Evolutionary conservation across 78 protist species (phyloP).

Genomic region (Guillardia theta): DNA sequence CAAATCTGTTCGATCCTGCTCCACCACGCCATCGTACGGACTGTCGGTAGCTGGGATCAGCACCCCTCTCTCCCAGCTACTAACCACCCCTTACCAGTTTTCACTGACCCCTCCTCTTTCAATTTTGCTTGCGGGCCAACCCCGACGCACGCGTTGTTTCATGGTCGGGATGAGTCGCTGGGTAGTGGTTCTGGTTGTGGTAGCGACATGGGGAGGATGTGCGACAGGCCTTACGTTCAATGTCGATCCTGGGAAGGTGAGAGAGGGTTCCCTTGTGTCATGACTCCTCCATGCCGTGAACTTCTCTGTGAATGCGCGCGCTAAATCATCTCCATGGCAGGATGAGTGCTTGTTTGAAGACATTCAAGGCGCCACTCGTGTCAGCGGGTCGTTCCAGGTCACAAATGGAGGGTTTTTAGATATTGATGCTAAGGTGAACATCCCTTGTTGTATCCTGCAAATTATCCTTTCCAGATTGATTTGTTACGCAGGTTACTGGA

Average conservation of each 20-base stretch:
- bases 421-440: background rate
- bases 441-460: background rate
- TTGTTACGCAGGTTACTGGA: background rate
- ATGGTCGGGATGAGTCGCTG: no score
- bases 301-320: background rate
- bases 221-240: background rate
- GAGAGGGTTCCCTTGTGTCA: background rate
- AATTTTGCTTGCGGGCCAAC: no score
- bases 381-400: conserved; percentile 32
- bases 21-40: no score
- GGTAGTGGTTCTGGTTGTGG: no score
- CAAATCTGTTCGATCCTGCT: no score
- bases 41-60: no score
- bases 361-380: background rate
- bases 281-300: background rate
- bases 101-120: no score
- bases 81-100: no score
- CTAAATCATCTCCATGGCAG: background rate
- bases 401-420: conserved; percentile 23
- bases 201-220: no score
- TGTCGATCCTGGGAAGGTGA: conserved; percentile 2
- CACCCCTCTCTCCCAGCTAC: no score
- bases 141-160: no score
- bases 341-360: conserved; percentile 27
- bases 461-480: background rate